Conservation (phyloP, 2,329 filamentous ascomycete species). For the Sclerotinia subarctica region DNA sequence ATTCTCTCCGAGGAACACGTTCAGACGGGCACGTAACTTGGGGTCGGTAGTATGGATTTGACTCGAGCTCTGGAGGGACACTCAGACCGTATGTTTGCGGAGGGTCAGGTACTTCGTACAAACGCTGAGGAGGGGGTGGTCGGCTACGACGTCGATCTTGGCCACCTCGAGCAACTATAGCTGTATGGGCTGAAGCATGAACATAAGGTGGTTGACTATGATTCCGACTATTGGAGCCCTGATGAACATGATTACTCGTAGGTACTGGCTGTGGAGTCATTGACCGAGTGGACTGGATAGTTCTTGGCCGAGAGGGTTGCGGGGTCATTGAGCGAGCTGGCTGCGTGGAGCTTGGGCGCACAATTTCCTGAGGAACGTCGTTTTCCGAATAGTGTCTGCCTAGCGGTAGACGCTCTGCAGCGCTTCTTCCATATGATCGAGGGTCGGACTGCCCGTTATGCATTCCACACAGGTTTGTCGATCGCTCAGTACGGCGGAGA, state of each 20-base stretch:
- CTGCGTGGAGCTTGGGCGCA: neutral
- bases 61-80: neutral
- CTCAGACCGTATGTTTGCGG: neutral
- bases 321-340: constrained; percentile 1
- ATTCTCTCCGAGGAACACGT: neutral
- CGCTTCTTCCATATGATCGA: constrained; percentile 6
- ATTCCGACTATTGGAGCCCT: constrained; percentile 1
- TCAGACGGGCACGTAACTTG: neutral
- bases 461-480: neutral
- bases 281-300: neutral
- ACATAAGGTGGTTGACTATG: constrained; percentile 9
- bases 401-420: neutral
- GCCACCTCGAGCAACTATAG: neutral
- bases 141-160: neutral
- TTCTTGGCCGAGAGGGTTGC: neutral
- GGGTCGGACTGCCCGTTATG: constrained; percentile 11
- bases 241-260: neutral
- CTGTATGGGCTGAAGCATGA: neutral
- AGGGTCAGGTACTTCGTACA: constrained; percentile 11
- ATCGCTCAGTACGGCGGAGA: neutral
- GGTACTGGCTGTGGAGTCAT: constrained; percentile 5
- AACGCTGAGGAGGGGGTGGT: neutral
- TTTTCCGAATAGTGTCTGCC: neutral
- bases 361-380: neutral
- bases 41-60: constrained; percentile 14